Percentiles rank a stretch among this genome's conserved stretches.
phyloP scores from a whole-genome alignment of 805 yeast species.

The Kuraishia piskuri region DNA sequence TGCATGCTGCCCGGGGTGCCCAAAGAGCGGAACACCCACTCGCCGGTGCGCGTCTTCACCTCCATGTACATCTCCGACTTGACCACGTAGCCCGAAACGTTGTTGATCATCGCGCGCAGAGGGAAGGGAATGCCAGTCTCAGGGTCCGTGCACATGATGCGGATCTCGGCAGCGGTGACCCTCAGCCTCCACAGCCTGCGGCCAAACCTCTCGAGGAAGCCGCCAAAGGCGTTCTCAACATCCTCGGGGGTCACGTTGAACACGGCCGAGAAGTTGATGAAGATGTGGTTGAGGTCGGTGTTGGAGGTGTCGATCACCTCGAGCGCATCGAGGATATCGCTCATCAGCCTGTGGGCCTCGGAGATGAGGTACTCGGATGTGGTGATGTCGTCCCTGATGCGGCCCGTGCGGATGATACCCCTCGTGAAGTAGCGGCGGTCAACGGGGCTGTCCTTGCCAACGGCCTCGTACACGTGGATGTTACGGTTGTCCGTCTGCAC shows the following conservation, averaged over 20 bases:
- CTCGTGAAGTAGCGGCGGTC: constrained; percentile 96
- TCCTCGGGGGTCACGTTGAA: constrained; percentile 92
- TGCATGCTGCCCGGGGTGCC: constrained; percentile 97
- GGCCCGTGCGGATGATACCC: constrained; percentile 95
- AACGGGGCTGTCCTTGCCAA: constrained; percentile 80
- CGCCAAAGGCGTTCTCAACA: constrained; percentile 96
- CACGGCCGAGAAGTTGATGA: constrained; percentile 93
- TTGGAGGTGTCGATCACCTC: constrained; percentile 92
- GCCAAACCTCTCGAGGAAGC: constrained; percentile 95
- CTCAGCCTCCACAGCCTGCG: constrained; percentile 94
- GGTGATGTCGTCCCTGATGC: constrained; percentile 85
- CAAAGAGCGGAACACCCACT: constrained; percentile 94
- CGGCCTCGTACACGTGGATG: constrained; percentile 94
- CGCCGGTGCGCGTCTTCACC: constrained; percentile 84
- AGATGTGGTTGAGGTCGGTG: constrained; percentile 94
- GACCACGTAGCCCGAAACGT: constrained; percentile 95
- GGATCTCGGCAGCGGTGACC: constrained; percentile 94
- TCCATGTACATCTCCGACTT: constrained; percentile 93
- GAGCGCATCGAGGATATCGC: constrained; percentile 89
- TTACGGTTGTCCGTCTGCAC: constrained; percentile 94
- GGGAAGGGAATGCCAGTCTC: constrained; percentile 87
- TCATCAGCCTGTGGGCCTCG: constrained; percentile 93
- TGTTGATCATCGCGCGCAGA: constrained; percentile 91
- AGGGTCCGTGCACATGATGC: constrained; percentile 91
- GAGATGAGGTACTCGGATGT: constrained; percentile 92